phyloP scores from a whole-genome alignment of 2,329 filamentous ascomycete genomes.

The Colletotrichum sp. region DNA sequence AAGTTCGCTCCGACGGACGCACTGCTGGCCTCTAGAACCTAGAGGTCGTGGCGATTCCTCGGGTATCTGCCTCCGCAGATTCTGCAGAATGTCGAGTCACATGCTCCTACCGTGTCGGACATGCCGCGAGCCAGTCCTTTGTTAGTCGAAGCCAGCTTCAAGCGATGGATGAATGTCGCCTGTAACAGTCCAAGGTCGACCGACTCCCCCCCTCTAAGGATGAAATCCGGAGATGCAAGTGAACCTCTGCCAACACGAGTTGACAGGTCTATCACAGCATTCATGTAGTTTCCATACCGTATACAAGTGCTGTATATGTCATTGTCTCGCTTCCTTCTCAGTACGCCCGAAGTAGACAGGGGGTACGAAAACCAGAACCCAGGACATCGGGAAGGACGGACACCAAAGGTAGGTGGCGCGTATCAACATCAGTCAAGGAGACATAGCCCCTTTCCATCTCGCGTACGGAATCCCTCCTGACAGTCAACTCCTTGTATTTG shows the following conservation, averaged over 20 bases:
- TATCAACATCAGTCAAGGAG: neutral
- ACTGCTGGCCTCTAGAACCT: neutral
- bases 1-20: neutral
- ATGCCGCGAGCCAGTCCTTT: neutral
- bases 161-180: neutral
- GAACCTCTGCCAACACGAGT: neutral
- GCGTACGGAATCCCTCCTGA: neutral
- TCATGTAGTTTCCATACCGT: neutral
- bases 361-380: neutral
- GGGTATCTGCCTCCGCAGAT: neutral
- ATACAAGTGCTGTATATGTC: neutral
- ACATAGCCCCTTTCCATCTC: neutral
- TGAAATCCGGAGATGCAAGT: neutral
- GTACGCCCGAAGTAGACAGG: neutral
- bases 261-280: neutral
- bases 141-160: neutral
- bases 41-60: neutral
- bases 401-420: neutral
- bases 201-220: neutral
- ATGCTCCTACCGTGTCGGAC: neutral
- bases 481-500: neutral
- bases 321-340: neutral
- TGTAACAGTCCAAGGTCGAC: neutral
- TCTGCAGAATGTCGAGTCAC: neutral
- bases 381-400: neutral